These are phyloP conservation scores for Zygoascus hellenicus DNA, from an alignment of 1,139 yeast species.

Conservation along the genomic window DNA sequence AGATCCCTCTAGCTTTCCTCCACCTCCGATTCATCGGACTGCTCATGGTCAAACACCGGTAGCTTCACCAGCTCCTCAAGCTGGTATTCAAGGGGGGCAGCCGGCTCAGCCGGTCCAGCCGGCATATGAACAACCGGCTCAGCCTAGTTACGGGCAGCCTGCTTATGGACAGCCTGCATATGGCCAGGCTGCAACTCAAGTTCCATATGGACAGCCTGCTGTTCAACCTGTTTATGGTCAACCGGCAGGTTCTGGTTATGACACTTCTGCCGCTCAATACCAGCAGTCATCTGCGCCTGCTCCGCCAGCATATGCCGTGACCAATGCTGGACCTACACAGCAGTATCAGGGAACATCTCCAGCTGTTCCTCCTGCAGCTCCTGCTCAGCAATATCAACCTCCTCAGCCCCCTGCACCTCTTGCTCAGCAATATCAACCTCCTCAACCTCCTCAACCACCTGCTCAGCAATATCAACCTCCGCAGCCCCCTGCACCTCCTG, in stretches of 20 bases:
- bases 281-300: constrained; percentile 7
- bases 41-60: constrained; percentile 33
- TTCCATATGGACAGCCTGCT: constrained; percentile 1
- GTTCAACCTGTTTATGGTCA: constrained; percentile 7
- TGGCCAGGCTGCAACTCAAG: constrained; percentile 1
- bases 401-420: constrained; percentile 17
- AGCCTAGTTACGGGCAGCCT: constrained; percentile 13
- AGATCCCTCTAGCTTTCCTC: constrained; percentile 44
- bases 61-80: constrained; percentile 5
- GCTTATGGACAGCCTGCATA: constrained; percentile 1
- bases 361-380: background rate
- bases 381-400: constrained; percentile 6
- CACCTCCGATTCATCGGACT: constrained; percentile 42
- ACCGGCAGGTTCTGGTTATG: background rate
- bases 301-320: constrained; percentile 6
- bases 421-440: constrained; percentile 12
- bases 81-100: constrained; percentile 3
- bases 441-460: background rate
- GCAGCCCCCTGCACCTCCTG: constrained; percentile 16
- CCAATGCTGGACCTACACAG: background rate
- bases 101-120: constrained; percentile 14
- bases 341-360: background rate
- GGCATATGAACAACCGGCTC: constrained; percentile 15
- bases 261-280: background rate
- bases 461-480: constrained; percentile 10